phyloP scores from a whole-genome alignment of 805 yeast genomes.

The Myxozyma nipponensis region DNA sequence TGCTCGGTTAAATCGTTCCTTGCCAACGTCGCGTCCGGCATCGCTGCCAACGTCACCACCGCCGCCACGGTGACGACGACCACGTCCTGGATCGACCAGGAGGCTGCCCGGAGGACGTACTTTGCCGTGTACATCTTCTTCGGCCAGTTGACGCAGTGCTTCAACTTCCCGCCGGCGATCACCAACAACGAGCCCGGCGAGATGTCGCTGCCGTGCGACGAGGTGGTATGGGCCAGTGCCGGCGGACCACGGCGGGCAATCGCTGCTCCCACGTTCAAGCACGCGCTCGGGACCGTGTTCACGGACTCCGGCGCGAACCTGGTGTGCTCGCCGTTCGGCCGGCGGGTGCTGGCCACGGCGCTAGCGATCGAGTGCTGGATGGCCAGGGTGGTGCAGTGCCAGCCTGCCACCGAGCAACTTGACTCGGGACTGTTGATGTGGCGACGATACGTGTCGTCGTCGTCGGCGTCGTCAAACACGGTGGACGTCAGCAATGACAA shows the following conservation, averaged over 20 bases:
- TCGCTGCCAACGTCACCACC: slow-evolving; percentile 13
- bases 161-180: slow-evolving; percentile 33
- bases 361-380: slow-evolving; percentile 29
- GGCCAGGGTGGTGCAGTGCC: slow-evolving; percentile 6
- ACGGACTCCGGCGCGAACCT: slow-evolving; percentile 3
- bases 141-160: slow-evolving; percentile 32
- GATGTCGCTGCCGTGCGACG: slow-evolving; percentile 36
- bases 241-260: slow-evolving; percentile 20
- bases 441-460: slow-evolving; percentile 3
- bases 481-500: slow-evolving; percentile 1
- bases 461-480: not conserved
- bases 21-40: slow-evolving; percentile 27
- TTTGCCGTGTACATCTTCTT: slow-evolving; percentile 34
- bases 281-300: slow-evolving; percentile 23
- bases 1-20: slow-evolving; percentile 30
- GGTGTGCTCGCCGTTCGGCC: slow-evolving; percentile 27
- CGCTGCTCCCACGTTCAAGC: slow-evolving; percentile 19
- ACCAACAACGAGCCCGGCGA: slow-evolving; percentile 20
- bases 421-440: slow-evolving; percentile 13
- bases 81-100: slow-evolving; percentile 33
- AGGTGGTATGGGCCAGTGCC: slow-evolving; percentile 34
- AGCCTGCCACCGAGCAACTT: slow-evolving; percentile 14
- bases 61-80: slow-evolving; percentile 11
- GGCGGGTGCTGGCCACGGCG: slow-evolving; percentile 31
- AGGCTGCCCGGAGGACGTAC: slow-evolving; percentile 33